A percentile compares a stretch with the other conserved stretches of the same genome.
Evolutionary conservation across 352 stramenopile species (phyloP).

Genomic region (Globisporangium nagaii): DNA sequence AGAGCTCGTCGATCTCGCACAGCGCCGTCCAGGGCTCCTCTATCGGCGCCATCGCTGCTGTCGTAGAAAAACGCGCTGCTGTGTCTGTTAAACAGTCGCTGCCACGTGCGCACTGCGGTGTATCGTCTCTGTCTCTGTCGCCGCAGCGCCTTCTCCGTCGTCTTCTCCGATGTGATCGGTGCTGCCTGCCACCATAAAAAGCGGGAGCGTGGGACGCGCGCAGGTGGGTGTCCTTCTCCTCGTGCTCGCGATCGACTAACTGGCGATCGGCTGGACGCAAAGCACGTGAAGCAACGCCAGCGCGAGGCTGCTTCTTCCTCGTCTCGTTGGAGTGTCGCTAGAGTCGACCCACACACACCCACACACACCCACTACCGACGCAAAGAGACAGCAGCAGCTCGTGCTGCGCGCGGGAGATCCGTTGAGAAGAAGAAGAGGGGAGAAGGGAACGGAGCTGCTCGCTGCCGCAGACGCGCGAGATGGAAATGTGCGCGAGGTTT

Average conservation of each 20-base stretch:
- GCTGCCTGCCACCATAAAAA: constrained; percentile 2
- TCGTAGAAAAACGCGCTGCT: too few relatives aligned
- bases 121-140: not conserved
- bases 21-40: constrained; percentile 9
- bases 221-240: not conserved
- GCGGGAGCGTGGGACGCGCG: not conserved
- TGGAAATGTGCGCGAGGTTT: not conserved
- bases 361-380: too few relatives aligned
- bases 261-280: too few relatives aligned
- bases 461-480: not conserved
- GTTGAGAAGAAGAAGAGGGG: not conserved
- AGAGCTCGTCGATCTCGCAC: not conserved
- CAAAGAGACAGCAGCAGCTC: too few relatives aligned
- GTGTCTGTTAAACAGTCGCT: too few relatives aligned
- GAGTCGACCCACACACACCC: too few relatives aligned
- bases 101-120: not conserved
- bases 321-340: too few relatives aligned
- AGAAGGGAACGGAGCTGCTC: not conserved
- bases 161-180: not conserved
- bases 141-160: not conserved
- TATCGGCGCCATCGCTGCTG: constrained; percentile 13
- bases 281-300: too few relatives aligned
- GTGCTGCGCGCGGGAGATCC: too few relatives aligned
- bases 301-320: not conserved
- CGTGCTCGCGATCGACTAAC: not conserved